These are phyloP conservation scores for Cryptomeria japonica DNA, from an alignment of 75 land plant genomes.

Conservation along the genomic window DNA sequence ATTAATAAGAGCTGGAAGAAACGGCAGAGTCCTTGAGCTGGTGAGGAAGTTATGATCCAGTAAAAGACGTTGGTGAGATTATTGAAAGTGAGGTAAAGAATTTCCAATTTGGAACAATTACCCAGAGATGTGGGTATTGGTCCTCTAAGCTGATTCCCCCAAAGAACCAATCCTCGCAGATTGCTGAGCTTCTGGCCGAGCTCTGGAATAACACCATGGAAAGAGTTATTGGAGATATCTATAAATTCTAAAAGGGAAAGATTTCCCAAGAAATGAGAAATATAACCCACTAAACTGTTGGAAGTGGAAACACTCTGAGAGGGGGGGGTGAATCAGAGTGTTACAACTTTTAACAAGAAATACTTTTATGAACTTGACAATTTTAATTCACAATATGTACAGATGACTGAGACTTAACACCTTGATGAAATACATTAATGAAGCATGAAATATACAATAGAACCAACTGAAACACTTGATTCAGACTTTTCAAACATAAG, in stretches of 20 bases:
- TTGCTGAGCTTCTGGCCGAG: slow-evolving; percentile 24
- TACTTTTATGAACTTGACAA: too few relatives aligned
- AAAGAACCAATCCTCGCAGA: slow-evolving; percentile 18
- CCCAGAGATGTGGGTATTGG: slow-evolving; percentile 35
- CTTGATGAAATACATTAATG: too few relatives aligned
- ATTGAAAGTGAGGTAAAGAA: slow-evolving; percentile 21
- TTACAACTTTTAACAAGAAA: too few relatives aligned
- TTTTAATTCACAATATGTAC: too few relatives aligned
- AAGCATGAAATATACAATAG: too few relatives aligned
- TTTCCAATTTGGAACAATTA: slow-evolving; percentile 32
- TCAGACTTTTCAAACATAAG: too few relatives aligned
- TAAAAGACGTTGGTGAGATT: slow-evolving; percentile 10
- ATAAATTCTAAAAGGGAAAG: slow-evolving; percentile 34
- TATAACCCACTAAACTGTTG: slow-evolving; percentile 22
- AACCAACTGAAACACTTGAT: too few relatives aligned
- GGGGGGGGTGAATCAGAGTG: too few relatives aligned
- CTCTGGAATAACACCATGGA: slow-evolving; percentile 47
- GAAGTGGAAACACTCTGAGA: too few relatives aligned
- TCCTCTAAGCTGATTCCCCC: slow-evolving; percentile 28
- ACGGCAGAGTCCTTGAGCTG: slow-evolving; percentile 4
- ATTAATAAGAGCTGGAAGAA: not conserved
- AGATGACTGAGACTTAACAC: too few relatives aligned
- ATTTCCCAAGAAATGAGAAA: slow-evolving; percentile 43
- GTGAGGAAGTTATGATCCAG: slow-evolving; percentile 17
- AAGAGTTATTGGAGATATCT: slow-evolving; percentile 26